Evolutionary conservation across 2,329 filamentous ascomycete species (phyloP).

Genomic region (Pseudogymnoascus sp.): DNA sequence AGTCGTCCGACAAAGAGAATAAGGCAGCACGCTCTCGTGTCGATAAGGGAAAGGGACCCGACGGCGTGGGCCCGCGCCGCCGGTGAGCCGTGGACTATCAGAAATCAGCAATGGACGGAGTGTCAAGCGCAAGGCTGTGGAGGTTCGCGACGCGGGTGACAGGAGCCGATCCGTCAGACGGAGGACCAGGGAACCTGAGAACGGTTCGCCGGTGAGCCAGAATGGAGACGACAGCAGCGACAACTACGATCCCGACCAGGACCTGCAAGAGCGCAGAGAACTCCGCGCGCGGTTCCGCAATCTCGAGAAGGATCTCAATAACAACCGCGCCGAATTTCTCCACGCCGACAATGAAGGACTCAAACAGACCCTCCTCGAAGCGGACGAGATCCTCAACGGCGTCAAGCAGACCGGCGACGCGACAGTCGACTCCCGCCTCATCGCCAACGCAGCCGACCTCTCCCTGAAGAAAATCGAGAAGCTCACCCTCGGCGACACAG

Average conservation of each 20-base stretch:
- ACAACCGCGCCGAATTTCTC: slow-evolving; percentile 67
- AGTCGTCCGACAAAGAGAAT: slow-evolving; percentile 46
- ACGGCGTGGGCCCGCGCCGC: slow-evolving; percentile 33
- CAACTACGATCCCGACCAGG: slow-evolving; percentile 77
- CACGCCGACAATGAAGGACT: slow-evolving; percentile 59
- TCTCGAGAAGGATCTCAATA: slow-evolving; percentile 52
- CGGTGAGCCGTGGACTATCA: background rate
- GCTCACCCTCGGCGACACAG: slow-evolving; percentile 64
- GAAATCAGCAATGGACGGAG: slow-evolving; percentile 1
- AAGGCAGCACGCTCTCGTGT: slow-evolving; percentile 22
- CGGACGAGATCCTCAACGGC: slow-evolving; percentile 57
- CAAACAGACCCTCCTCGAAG: slow-evolving; percentile 56
- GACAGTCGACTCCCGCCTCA: slow-evolving; percentile 78
- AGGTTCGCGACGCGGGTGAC: background rate
- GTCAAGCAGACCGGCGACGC: slow-evolving; percentile 89
- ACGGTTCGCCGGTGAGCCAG: background rate
- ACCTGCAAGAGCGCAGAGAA: slow-evolving; percentile 63
- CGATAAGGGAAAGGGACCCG: slow-evolving; percentile 38
- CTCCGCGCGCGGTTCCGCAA: slow-evolving; percentile 66
- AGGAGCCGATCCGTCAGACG: background rate
- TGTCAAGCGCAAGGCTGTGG: slow-evolving; percentile 17
- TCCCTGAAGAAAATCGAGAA: slow-evolving; percentile 71
- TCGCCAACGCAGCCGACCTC: slow-evolving; percentile 74
- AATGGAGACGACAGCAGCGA: slow-evolving; percentile 30
- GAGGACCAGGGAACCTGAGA: background rate